phyloP scores from a whole-genome alignment of 2,329 filamentous ascomycete genomes.

The Colletotrichum endophyticum region DNA sequence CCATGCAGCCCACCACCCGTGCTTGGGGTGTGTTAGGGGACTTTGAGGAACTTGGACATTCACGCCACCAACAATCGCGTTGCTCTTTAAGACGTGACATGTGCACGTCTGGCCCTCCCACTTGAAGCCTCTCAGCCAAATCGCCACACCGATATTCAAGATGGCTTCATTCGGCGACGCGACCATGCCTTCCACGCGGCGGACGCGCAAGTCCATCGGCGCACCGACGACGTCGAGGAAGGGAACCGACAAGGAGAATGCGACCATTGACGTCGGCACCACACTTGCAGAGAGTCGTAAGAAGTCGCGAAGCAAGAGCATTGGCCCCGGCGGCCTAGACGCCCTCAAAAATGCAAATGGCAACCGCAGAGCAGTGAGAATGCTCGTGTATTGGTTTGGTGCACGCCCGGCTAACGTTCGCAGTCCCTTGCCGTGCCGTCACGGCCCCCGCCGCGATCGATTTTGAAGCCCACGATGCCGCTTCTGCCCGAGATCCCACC shows the following conservation, averaged over 20 bases:
- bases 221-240: slow-evolving; percentile 6
- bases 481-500: slow-evolving; percentile 70
- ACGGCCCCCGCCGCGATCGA: slow-evolving; percentile 66
- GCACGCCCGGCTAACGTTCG: slow-evolving; percentile 23
- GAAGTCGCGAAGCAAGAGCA: slow-evolving; percentile 92
- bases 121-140: background rate
- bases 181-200: slow-evolving; percentile 61
- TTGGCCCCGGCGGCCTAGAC: slow-evolving; percentile 90
- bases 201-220: slow-evolving; percentile 75
- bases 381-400: background rate
- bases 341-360: slow-evolving; percentile 76
- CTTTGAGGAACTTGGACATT: slow-evolving; percentile 24
- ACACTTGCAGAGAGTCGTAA: slow-evolving; percentile 56
- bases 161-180: slow-evolving; percentile 48
- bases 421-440: slow-evolving; percentile 61
- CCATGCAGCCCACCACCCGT: slow-evolving; percentile 12
- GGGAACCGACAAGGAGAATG: slow-evolving; percentile 77
- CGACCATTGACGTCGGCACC: slow-evolving; percentile 68
- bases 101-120: background rate
- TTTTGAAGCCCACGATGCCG: slow-evolving; percentile 81
- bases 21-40: slow-evolving; percentile 14
- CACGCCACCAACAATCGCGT: slow-evolving; percentile 17
- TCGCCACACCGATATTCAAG: background rate
- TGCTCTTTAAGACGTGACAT: slow-evolving; percentile 19
- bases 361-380: slow-evolving; percentile 78